Base-by-base conservation (phyloP, 2,329 filamentous ascomycete genomes). In the Sporothrix globosa region DNA sequence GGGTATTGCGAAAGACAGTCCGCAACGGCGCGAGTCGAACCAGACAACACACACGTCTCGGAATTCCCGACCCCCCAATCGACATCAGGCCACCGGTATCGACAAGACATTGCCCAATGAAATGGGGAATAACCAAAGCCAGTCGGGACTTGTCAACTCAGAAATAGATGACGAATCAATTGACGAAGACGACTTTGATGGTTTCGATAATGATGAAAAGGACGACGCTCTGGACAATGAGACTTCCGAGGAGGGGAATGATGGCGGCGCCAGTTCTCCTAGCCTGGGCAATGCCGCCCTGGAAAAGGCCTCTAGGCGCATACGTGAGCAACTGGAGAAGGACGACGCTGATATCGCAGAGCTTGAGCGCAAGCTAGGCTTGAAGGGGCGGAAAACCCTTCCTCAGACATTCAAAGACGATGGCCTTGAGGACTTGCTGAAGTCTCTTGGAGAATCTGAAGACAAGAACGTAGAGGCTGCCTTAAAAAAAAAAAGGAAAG, bases 291-390 rank as follows among this genome's bases (percentile, higher is more conserved):
- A 34, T 24, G 6, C 73, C 61, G n/a, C 71, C 19, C 48, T 73
- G 9, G 70, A 72, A 11, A 73, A 74, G 13, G 21, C 76, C 1
- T 79, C 81, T 6, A 80, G 78, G 63, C 74, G 74, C 24, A 77
- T 88, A n/a, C 87, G 85, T 76, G 86, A 90, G 3, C 88, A 87
- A 74, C 82, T 97, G 4, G 89, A 87, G 0, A 84, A 92, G 72
- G 95, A 99, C 71, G 93, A 98, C 76, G 92, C 89, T 2, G 93
- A 97, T 75, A 98, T 99, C 75, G 90, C 91, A 24, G 89, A 89
- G 2, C 82, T 97, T 44, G 96, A 99, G 81, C 93, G 90, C 79
- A 96, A 92, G 76, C 82, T 99, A 3, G 95, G 96, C 0, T 85
- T 97, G 74, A 92, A 90, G 77, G 88, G 88, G 30, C 91, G 90